Base-by-base conservation (phyloP, 345 rosid species). In the Mallotus nudiflorus region DNA sequence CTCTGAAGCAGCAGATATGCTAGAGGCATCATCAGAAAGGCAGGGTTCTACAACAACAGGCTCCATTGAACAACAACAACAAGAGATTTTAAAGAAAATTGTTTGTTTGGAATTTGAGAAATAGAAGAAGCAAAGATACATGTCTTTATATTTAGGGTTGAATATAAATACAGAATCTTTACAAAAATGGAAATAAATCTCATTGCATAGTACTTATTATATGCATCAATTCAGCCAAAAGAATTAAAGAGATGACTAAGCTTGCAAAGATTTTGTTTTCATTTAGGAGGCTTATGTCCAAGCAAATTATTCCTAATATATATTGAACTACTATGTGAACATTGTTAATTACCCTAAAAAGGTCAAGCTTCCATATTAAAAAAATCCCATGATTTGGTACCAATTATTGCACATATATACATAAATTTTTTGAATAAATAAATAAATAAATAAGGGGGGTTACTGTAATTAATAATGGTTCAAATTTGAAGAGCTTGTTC, bases 1-100 rank as follows among this genome's bases (percentile, higher is more conserved):
- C 42, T 68, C 46, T 20, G 79, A 80, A 16, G 82, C 45, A 6
- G 84, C 78, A 1, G 83, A 84, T 71, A 73, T 68, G 59, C 78
- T 77, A 20, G 86, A 80, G 33, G 77, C 53, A 39, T 75, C 53
- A 39, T 75, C 79, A 4, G 84, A 82, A 3, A 62, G 79, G 63
- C 71, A 77, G n/a, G 68, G 51, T 12, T 63, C 54, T 14, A 59
- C 27, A 45, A 31, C 40, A 9, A 31, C 12, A 13, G 80, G 25
- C 39, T 83, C 77, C 84, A 81, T 83, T 1, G 60, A 18, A 28
- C 20, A 13, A 28, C n/a, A 48, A 45, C 14, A 27, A 55, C 29
- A 28, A 54, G 9, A 49, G 20, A 33, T 33, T 6, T 3, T 3
- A 4, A 37, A 50, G 39, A 9, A 15, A 25, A 42, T 4, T 40